phyloP scores from a whole-genome alignment of 116 monocot genomes.

The Cymodocea nodosa region DNA sequence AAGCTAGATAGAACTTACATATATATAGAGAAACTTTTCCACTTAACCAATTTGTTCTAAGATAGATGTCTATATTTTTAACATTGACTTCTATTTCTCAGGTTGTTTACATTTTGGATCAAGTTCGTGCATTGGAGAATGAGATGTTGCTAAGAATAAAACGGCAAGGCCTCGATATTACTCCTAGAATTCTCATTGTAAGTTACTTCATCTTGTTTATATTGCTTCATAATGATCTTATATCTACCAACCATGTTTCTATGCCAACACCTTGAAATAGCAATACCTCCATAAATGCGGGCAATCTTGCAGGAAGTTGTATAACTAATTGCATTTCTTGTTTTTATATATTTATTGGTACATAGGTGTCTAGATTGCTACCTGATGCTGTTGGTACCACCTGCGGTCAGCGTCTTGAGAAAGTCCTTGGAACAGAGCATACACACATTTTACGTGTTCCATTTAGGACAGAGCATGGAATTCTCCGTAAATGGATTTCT shows the following conservation, averaged over 20 bases:
- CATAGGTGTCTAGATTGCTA: conserved; percentile 70
- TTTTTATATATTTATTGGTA: not conserved
- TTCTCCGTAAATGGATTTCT: conserved; percentile 78
- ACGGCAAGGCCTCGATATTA: conserved; percentile 81
- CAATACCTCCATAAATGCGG: no score
- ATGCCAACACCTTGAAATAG: not conserved
- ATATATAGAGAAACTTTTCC: no score
- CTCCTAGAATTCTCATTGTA: conserved; percentile 78
- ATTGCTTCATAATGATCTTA: no score
- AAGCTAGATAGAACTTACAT: no score
- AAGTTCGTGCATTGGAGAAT: conserved; percentile 75
- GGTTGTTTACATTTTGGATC: conserved; percentile 88
- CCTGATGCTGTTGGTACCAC: conserved; percentile 77
- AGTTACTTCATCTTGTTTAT: conserved; percentile 8
- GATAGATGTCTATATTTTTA: no score
- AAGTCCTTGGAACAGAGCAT: conserved; percentile 61
- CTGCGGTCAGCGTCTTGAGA: conserved; percentile 64
- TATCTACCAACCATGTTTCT: not conserved
- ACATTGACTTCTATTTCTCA: conserved; percentile 1
- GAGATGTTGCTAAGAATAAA: conserved; percentile 89
- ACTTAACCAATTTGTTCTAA: no score
- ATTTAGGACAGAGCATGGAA: conserved; percentile 59
- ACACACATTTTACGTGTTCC: conserved; percentile 61
- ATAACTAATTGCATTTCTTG: not conserved
- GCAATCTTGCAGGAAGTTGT: no score